Evolutionary conservation across 441 rosid genomes (phyloP).

Genomic region (Syzygium malaccense): DNA sequence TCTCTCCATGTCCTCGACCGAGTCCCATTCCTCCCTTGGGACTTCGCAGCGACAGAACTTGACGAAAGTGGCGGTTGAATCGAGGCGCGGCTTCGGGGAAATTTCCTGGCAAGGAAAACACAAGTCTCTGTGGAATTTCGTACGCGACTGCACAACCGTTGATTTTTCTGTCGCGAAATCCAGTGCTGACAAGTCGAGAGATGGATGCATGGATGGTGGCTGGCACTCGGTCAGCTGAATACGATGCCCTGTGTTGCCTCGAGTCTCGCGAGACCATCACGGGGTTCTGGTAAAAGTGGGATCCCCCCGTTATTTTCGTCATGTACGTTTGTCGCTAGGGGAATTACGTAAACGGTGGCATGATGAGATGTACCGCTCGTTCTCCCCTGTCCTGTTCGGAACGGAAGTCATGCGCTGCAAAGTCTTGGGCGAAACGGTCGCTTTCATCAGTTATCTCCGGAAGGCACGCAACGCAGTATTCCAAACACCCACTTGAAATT

Average conservation of each 20-base stretch:
- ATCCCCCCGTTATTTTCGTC: not conserved
- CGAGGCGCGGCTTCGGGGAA: not conserved
- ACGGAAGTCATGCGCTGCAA: not conserved
- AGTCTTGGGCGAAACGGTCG: not conserved
- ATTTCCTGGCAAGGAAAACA: not conserved
- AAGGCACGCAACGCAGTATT: no score
- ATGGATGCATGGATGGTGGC: not conserved
- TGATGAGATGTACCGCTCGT: not conserved
- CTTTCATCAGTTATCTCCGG: not conserved
- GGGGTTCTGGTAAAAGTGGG: not conserved
- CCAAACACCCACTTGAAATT: not conserved
- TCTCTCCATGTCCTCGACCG: not conserved
- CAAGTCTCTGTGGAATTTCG: not conserved
- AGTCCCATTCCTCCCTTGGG: not conserved
- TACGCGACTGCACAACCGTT: not conserved
- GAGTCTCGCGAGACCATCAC: not conserved
- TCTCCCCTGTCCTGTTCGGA: not conserved
- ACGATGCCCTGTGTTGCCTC: not conserved
- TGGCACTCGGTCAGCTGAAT: not conserved
- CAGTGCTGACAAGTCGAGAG: not conserved
- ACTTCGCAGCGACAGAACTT: not conserved
- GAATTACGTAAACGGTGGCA: not conserved
- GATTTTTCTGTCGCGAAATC: not conserved
- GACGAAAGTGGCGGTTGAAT: not conserved
- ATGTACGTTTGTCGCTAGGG: not conserved